Percentiles rank a stretch among this genome's conserved stretches.
Conservation (phyloP, 805 yeast species). For the Starmerella stigmatis region DNA sequence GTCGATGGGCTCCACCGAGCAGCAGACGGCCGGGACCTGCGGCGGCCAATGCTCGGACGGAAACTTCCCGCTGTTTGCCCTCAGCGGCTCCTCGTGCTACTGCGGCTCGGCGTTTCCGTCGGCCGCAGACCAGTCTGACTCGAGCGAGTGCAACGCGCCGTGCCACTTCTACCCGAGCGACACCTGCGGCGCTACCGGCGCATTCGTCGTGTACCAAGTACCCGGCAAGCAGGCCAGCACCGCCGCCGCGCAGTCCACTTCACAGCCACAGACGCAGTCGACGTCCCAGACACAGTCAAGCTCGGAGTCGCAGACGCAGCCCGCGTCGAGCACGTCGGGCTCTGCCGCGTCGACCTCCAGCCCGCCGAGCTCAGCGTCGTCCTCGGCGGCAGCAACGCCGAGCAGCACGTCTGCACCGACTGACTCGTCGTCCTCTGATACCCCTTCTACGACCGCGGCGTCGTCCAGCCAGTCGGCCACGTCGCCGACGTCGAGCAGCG, state of each 20-base stretch:
- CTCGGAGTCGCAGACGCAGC: constrained; percentile 9
- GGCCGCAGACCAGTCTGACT: constrained; percentile 28
- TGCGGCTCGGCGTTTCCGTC: constrained; percentile 47
- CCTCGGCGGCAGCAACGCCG: not conserved
- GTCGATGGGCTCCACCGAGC: constrained; percentile 42
- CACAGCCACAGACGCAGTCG: constrained; percentile 19
- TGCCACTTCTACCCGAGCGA: constrained; percentile 59
- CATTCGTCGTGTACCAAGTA: constrained; percentile 29
- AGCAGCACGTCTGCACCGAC: not conserved
- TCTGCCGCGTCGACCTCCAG: constrained; percentile 23
- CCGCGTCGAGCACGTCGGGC: constrained; percentile 24
- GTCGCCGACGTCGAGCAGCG: constrained; percentile 18
- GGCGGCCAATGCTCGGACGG: constrained; percentile 35
- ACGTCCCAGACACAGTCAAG: too few relatives aligned
- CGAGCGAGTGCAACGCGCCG: constrained; percentile 34
- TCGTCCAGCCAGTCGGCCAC: not conserved
- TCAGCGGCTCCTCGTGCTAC: constrained; percentile 46
- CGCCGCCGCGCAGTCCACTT: constrained; percentile 26
- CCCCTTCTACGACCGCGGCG: not conserved
- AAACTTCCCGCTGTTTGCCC: constrained; percentile 41
- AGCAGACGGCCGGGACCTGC: constrained; percentile 34
- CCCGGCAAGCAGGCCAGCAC: constrained; percentile 22
- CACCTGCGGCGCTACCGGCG: constrained; percentile 53
- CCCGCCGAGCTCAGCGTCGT: not conserved
- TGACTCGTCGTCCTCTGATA: not conserved